phyloP scores from a whole-genome alignment of 2,329 filamentous ascomycete genomes.

The Talaromyces piceae region DNA sequence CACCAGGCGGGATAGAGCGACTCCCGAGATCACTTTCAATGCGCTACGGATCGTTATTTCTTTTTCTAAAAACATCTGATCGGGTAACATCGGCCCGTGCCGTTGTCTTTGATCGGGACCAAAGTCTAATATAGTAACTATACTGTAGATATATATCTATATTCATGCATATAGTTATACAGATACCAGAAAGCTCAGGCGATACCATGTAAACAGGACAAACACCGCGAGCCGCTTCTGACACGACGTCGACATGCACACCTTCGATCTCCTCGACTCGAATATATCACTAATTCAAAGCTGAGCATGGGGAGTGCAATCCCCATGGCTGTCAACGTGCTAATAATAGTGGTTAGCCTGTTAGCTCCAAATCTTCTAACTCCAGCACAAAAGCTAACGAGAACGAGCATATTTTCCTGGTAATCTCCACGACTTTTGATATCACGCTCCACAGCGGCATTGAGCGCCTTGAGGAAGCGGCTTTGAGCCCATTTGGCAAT shows the following conservation, averaged over 20 bases:
- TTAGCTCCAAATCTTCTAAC: background rate
- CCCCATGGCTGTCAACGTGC: background rate
- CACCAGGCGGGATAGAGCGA: background rate
- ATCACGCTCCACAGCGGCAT: slow-evolving; percentile 13
- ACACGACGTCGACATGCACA: background rate
- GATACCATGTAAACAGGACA: background rate
- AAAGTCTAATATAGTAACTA: too few species aligned
- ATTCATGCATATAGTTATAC: background rate
- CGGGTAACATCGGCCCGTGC: background rate
- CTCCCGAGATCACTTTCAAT: background rate
- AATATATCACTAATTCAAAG: background rate
- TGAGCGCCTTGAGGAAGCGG: slow-evolving; percentile 11
- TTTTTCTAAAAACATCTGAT: too few species aligned
- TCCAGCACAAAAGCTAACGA: background rate
- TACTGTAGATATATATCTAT: too few species aligned
- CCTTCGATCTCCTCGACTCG: background rate
- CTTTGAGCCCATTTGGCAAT: slow-evolving; percentile 6
- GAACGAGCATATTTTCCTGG: background rate
- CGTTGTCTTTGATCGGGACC: background rate
- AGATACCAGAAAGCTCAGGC: background rate
- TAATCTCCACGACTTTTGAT: background rate
- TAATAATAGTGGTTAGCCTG: background rate
- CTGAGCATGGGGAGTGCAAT: background rate
- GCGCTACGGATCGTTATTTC: background rate
- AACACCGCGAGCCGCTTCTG: background rate